Percentiles rank a stretch among this genome's conserved stretches.
phyloP scores from a whole-genome alignment of 2,329 filamentous ascomycete genomes.

The Corinectria fuckeliana region DNA sequence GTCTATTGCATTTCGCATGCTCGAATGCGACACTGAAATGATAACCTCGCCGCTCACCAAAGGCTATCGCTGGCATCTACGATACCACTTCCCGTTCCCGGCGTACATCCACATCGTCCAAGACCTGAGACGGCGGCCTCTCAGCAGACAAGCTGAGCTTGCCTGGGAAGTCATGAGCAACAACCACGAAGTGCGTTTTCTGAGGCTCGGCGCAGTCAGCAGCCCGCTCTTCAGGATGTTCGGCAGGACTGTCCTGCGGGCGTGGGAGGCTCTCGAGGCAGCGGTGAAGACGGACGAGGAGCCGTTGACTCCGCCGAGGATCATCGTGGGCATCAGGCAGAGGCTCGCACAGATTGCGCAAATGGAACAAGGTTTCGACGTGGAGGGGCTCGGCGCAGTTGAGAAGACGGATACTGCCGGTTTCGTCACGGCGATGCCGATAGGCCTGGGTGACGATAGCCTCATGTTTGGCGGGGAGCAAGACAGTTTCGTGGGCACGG shows the following conservation, averaged over 20 bases:
- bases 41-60: conserved; percentile 39
- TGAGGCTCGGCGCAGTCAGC: not conserved
- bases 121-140: conserved; percentile 38
- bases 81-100: conserved; percentile 48
- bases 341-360: not conserved
- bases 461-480: not conserved
- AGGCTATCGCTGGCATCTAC: conserved; percentile 47
- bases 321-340: not conserved
- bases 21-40: conserved; percentile 47
- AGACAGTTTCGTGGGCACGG: not conserved
- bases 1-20: conserved; percentile 40
- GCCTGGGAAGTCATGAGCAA: conserved; percentile 44
- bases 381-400: not conserved
- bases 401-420: not conserved
- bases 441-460: not conserved
- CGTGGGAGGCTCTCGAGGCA: conserved; percentile 2
- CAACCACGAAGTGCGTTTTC: conserved; percentile 37
- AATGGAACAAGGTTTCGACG: not conserved
- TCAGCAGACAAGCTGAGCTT: conserved; percentile 29
- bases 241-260: not conserved
- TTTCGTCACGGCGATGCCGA: not conserved
- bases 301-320: not conserved
- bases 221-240: conserved; percentile 1
- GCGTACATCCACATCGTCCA: conserved; percentile 50
- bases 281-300: not conserved